A percentile compares a stretch with the other conserved stretches of the same genome.
These are phyloP conservation scores for Penstemon davidsonii DNA, from an alignment of 257 asterid genomes.

Conservation along the genomic window DNA sequence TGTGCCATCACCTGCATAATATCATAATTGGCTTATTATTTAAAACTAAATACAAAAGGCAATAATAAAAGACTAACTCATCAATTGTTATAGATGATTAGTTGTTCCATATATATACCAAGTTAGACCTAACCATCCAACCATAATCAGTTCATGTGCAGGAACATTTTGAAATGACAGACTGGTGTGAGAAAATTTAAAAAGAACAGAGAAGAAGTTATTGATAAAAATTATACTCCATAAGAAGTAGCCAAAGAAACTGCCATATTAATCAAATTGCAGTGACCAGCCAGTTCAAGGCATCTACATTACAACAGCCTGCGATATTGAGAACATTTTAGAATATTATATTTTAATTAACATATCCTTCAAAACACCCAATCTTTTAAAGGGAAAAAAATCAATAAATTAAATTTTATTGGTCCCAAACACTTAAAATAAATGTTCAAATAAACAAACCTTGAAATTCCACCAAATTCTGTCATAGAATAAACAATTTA, in stretches of 20 bases:
- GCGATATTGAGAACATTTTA: slow-evolving; percentile 3
- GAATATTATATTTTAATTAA: not conserved
- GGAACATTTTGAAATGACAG: slow-evolving; percentile 7
- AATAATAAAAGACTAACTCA: slow-evolving; percentile 19
- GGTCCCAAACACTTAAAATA: slow-evolving; percentile 3
- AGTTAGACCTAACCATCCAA: not conserved
- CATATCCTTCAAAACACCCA: not conserved
- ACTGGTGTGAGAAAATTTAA: slow-evolving; percentile 15
- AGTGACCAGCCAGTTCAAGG: slow-evolving; percentile 3
- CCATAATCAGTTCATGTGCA: not conserved
- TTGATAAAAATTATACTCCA: not conserved
- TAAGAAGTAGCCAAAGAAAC: slow-evolving; percentile 6
- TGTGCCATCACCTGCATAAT: slow-evolving; percentile 78
- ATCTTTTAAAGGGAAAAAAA: not conserved
- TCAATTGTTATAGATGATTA: slow-evolving; percentile 7
- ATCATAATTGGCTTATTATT: slow-evolving; percentile 16
- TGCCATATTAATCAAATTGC: not conserved
- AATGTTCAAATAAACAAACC: not conserved
- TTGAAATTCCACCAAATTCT: slow-evolving; percentile 1
- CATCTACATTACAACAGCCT: slow-evolving; percentile 14
- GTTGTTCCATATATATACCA: not conserved
- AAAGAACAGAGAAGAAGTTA: slow-evolving; percentile 3
- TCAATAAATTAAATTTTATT: slow-evolving; percentile 2
- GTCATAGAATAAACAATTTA: not conserved
- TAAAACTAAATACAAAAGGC: slow-evolving; percentile 8